Evolutionary conservation across 2,329 filamentous ascomycete genomes (phyloP).

Genomic region (Xylaria sp.): DNA sequence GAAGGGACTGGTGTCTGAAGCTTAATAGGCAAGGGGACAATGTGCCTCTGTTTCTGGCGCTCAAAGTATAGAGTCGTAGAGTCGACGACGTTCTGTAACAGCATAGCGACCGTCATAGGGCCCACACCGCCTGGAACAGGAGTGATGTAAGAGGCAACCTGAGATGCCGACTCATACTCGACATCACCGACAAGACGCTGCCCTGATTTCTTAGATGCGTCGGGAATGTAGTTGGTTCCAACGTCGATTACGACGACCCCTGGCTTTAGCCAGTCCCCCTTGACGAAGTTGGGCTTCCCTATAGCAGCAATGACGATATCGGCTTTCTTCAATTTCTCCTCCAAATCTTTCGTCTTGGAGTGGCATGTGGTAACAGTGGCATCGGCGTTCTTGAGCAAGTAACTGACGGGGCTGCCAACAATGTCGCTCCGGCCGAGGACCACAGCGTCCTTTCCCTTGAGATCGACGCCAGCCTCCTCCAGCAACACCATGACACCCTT

Average conservation of each 20-base stretch:
- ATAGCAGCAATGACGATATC: constrained; percentile 95
- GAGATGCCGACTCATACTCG: constrained; percentile 83
- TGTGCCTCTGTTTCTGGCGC: constrained; percentile 80
- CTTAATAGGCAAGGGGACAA: constrained; percentile 85
- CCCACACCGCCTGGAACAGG: constrained; percentile 97
- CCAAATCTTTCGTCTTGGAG: constrained; percentile 81
- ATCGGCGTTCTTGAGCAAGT: constrained; percentile 92
- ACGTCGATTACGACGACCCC: constrained; percentile 98
- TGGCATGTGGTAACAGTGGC: constrained; percentile 98
- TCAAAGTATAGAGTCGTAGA: constrained; percentile 85
- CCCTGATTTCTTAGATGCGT: constrained; percentile 90
- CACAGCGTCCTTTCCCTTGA: constrained; percentile 91
- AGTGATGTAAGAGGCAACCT: constrained; percentile 93
- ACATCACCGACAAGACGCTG: constrained; percentile 94
- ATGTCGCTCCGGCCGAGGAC: constrained; percentile 97
- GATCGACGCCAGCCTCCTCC: constrained; percentile 82
- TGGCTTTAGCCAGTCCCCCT: constrained; percentile 94
- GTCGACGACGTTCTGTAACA: constrained; percentile 93
- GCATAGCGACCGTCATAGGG: constrained; percentile 99
- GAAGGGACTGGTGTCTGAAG: constrained; percentile 87
- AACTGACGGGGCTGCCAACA: constrained; percentile 96
- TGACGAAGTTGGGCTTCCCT: constrained; percentile 86
- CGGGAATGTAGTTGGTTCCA: constrained; percentile 94
- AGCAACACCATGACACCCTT: constrained; percentile 97
- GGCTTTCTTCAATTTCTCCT: constrained; percentile 80